A percentile compares a stretch with the other conserved stretches of the same genome.
Conservation (phyloP, 2,329 filamentous ascomycete genomes). For the Coniochaeta sp. region DNA sequence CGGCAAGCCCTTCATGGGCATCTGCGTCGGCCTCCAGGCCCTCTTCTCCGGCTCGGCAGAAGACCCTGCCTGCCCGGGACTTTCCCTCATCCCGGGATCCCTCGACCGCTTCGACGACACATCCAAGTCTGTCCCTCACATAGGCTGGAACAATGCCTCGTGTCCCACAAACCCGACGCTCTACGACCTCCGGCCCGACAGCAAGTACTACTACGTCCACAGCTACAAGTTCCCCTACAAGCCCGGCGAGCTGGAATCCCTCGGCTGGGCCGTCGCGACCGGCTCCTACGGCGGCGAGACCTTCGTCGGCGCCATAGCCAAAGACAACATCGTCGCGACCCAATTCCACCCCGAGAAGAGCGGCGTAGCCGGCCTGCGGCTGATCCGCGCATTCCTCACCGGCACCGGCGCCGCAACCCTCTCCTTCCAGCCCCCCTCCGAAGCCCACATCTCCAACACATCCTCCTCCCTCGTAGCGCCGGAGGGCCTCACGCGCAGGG, state of each 20-base stretch:
- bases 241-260: slow-evolving; percentile 63
- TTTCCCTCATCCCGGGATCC: slow-evolving; percentile 64
- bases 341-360: slow-evolving; percentile 99
- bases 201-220: slow-evolving; percentile 99
- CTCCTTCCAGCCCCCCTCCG: slow-evolving; percentile 17
- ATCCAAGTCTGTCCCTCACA: slow-evolving; percentile 91
- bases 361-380: slow-evolving; percentile 76
- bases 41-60: slow-evolving; percentile 84
- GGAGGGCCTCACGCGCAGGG: slow-evolving; percentile 78
- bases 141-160: slow-evolving; percentile 90
- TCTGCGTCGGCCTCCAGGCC: slow-evolving; percentile 90
- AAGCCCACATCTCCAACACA: slow-evolving; percentile 10
- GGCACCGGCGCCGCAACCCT: slow-evolving; percentile 54
- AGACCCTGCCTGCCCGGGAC: slow-evolving; percentile 60
- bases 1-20: slow-evolving; percentile 97
- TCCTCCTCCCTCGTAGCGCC: slow-evolving; percentile 7
- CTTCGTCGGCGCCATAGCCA: slow-evolving; percentile 85
- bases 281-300: slow-evolving; percentile 80
- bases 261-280: slow-evolving; percentile 89
- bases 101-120: slow-evolving; percentile 70
- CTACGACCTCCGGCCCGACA: slow-evolving; percentile 70
- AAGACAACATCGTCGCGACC: slow-evolving; percentile 78
- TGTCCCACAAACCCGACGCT: slow-evolving; percentile 42
- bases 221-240: slow-evolving; percentile 79
- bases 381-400: slow-evolving; percentile 80